A percentile compares a stretch with the other conserved stretches of the same genome.
Evolutionary conservation across 2,329 filamentous ascomycete species (phyloP).

Genomic region (Xylaria sp.): DNA sequence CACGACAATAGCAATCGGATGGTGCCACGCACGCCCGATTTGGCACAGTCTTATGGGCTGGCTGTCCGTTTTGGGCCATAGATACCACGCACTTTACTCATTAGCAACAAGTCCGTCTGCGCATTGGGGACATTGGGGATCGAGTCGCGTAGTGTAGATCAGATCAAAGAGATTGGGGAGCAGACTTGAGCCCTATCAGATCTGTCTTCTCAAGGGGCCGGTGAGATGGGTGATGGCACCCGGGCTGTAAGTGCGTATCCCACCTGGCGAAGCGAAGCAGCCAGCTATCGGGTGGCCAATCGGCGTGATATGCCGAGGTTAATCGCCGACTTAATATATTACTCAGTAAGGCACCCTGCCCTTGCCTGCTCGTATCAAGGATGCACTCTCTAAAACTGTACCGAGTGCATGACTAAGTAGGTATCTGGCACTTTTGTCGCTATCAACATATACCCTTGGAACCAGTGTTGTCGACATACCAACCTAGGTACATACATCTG

Average conservation of each 20-base stretch:
- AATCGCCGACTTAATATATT: constrained; percentile 29
- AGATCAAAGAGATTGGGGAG: not conserved
- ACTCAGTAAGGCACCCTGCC: constrained; percentile 5
- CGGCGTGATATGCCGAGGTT: constrained; percentile 11
- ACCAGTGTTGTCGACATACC: not conserved
- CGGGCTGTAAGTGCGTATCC: not conserved
- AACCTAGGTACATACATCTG: not conserved
- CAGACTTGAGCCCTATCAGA: constrained; percentile 6
- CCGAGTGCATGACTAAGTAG: constrained; percentile 6
- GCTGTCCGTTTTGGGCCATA: constrained; percentile 11
- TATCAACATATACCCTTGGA: not conserved
- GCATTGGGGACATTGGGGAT: not conserved
- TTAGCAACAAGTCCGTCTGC: constrained; percentile 11
- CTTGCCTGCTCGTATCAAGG: constrained; percentile 6
- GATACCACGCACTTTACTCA: constrained; percentile 7
- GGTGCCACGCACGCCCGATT: constrained; percentile 20
- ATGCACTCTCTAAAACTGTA: not conserved
- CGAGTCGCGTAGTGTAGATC: not conserved
- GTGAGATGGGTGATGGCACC: constrained; percentile 1
- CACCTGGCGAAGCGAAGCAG: not conserved
- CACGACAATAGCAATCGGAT: not conserved
- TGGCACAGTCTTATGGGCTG: constrained; percentile 12
- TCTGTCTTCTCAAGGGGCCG: not conserved
- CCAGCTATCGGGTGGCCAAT: constrained; percentile 14
- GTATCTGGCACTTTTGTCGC: constrained; percentile 1